Evolutionary conservation across 805 yeast genomes (phyloP).

Genomic region (Metschnikowia drakensbergensis): DNA sequence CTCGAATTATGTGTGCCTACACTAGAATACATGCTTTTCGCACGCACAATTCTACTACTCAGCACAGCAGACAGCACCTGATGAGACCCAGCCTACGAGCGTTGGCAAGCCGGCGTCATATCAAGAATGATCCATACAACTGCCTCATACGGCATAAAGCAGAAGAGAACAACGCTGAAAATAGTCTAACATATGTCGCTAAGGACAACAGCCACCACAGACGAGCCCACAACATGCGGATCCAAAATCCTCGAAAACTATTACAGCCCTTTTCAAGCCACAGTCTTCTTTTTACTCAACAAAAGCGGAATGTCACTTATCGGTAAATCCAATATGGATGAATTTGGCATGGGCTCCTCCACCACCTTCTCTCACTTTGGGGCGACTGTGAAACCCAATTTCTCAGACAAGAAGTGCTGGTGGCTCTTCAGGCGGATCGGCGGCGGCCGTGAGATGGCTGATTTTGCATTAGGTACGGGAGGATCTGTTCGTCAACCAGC

Average conservation of each 20-base stretch:
- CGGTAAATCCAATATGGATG: constrained; percentile 92
- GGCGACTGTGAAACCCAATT: constrained; percentile 50
- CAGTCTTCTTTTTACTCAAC: constrained; percentile 56
- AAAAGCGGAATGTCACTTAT: constrained; percentile 49
- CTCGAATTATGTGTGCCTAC: background rate
- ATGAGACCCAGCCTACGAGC: constrained; percentile 3
- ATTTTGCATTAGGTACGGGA: constrained; percentile 89
- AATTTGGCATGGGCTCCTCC: constrained; percentile 94
- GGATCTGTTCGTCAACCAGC: constrained; percentile 95
- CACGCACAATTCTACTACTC: background rate
- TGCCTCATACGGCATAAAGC: constrained; percentile 6
- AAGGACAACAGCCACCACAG: constrained; percentile 72
- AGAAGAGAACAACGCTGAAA: background rate
- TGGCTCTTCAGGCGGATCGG: constrained; percentile 96
- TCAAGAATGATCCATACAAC: constrained; percentile 12
- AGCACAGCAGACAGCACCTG: background rate
- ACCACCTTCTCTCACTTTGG: constrained; percentile 56
- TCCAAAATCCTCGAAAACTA: constrained; percentile 61
- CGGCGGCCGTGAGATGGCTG: constrained; percentile 81
- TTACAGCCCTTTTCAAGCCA: constrained; percentile 76
- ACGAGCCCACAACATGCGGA: constrained; percentile 73
- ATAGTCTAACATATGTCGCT: constrained; percentile 22
- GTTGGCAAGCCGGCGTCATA: background rate
- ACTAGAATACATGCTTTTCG: background rate
- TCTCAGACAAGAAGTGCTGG: constrained; percentile 49